Evolutionary conservation across 257 asterid genomes (phyloP).

Genomic region (Eucommia ulmoides): DNA sequence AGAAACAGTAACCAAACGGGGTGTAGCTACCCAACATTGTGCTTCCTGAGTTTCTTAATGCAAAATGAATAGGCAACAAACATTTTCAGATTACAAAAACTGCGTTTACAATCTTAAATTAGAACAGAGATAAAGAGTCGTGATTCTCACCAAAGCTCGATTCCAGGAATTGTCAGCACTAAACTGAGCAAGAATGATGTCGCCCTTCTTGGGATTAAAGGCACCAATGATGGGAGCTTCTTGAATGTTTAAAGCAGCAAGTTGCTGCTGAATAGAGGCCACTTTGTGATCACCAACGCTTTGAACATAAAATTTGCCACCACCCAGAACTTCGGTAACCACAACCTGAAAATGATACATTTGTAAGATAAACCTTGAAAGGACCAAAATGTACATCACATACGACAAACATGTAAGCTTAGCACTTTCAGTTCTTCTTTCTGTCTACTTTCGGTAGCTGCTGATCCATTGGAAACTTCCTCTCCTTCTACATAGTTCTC

Average conservation of each 20-base stretch:
- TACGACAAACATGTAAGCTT: neutral
- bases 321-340: slow-evolving; percentile 84
- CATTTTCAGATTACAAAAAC: too few relatives aligned
- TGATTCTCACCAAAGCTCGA: slow-evolving; percentile 77
- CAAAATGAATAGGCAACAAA: too few relatives aligned
- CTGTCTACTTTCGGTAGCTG: slow-evolving; percentile 46
- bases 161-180: slow-evolving; percentile 95
- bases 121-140: slow-evolving; percentile 3
- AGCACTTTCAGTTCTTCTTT: slow-evolving; percentile 73
- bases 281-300: slow-evolving; percentile 77
- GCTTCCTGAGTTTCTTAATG: too few relatives aligned
- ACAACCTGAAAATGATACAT: slow-evolving; percentile 31
- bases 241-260: slow-evolving; percentile 62
- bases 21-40: too few relatives aligned
- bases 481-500: slow-evolving; percentile 67
- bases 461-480: slow-evolving; percentile 44
- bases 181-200: slow-evolving; percentile 72
- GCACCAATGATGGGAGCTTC: slow-evolving; percentile 80
- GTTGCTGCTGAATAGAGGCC: slow-evolving; percentile 68
- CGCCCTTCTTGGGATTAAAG: slow-evolving; percentile 88
- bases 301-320: slow-evolving; percentile 87
- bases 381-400: neutral
- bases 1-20: too few relatives aligned
- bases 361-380: neutral
- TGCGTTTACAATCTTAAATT: too few relatives aligned